Base-by-base conservation (phyloP, 805 yeast species). In the Metschnikowia peoriensis region DNA sequence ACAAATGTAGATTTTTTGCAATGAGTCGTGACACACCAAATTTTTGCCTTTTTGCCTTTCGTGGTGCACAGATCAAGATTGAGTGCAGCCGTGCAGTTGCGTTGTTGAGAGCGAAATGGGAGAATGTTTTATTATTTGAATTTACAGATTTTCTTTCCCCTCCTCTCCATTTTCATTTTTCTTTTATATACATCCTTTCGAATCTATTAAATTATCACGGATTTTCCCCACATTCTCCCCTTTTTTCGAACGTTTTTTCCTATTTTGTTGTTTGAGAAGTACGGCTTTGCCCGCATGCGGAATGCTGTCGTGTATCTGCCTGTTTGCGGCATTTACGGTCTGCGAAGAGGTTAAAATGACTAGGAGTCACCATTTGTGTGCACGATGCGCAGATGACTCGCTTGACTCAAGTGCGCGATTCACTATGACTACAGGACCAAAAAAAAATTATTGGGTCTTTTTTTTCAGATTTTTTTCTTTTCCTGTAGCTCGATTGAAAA, bases 331-430 rank as follows among this genome's bases (percentile, higher is more conserved):
- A 15, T 28, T 27, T 37, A 45, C 47, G 47, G 34, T 12, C 8
- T 15, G 16, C 12, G 28, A 14, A 8, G 41, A 9, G 16, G 8
- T 12, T 16, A 15, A 8, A 4, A 15, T 52, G 62, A 59, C 61
- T 59, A 50, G 41, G 53, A 59, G 62, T 59, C 62, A 46, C 39
- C 34, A 11, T 35, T n/a, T 46, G 45, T 44, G 38, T 55, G 58
- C 55, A 52, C 55, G 46, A 28, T 16, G 35, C 38, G 47, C 53
- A 38, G 52, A 44, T 56, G 61, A 57, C 57, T 58, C 49, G 42
- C 46, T 5, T 53, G 61, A 57, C 57, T 59, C 61, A 43, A 38
- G 54, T 34, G 52, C 47, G 59, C 57, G 60, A 55, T 45, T 55
- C 54, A 49, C 38, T 38, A 39, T 17, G 40, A 38, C 42, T 38